phyloP scores from a whole-genome alignment of 108 stramenopile species.

The Nitzschia putrida region DNA sequence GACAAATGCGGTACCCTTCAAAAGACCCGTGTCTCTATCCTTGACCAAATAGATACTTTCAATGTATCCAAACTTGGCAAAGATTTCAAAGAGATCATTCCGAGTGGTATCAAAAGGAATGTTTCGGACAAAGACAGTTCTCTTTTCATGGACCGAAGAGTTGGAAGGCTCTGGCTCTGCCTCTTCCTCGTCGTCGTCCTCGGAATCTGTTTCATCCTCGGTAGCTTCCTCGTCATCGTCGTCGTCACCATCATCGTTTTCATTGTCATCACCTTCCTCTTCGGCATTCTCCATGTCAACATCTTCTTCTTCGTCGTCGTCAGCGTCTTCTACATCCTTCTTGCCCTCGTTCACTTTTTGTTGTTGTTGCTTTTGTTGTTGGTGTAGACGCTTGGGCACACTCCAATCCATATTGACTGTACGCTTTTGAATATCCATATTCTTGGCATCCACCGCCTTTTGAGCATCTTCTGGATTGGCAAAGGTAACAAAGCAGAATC shows the following conservation, averaged over 20 bases:
- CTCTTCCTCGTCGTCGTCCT: constrained; percentile 45
- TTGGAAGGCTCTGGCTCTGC: constrained; percentile 14
- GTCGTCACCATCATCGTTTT: constrained; percentile 30
- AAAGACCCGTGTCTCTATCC: constrained; percentile 76
- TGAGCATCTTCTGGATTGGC: constrained; percentile 57
- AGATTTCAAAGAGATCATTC: constrained; percentile 80
- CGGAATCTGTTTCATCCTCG: constrained; percentile 30
- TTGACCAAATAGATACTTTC: constrained; percentile 87
- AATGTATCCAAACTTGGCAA: constrained; percentile 83
- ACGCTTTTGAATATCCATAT: constrained; percentile 69
- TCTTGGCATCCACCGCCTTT: constrained; percentile 60
- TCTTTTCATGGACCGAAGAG: constrained; percentile 32
- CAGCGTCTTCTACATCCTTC: constrained; percentile 11
- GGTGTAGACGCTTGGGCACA: constrained; percentile 70
- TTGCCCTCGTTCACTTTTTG: constrained; percentile 10
- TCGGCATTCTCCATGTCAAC: constrained; percentile 9
- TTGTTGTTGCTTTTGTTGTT: constrained; percentile 48
- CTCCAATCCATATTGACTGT: constrained; percentile 85
- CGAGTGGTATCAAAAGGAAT: constrained; percentile 93
- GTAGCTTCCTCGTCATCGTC: constrained; percentile 18
- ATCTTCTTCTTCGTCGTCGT: constrained; percentile 16
- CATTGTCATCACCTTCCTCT: constrained; percentile 27
- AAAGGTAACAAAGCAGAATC: constrained; percentile 95
- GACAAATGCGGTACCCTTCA: constrained; percentile 90
- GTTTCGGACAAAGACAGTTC: constrained; percentile 89